Conservation (phyloP, 495 filamentous ascomycete genomes). For the Podospora pseudocomata region DNA sequence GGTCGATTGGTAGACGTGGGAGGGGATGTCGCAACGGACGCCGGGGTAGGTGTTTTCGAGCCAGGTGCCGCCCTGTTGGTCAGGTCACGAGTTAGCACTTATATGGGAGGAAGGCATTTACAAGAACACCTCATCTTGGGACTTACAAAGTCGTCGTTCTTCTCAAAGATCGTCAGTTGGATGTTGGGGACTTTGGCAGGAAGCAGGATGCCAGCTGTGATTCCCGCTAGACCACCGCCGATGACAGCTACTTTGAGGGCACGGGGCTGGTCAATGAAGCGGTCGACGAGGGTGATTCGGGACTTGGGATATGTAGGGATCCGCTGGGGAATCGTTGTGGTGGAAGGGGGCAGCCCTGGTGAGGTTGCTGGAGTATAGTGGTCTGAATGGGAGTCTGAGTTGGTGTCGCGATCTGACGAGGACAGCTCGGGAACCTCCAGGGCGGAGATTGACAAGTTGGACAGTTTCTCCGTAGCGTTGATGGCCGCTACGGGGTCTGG, state of each 20-base stretch:
- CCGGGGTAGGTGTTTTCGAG: constrained; percentile 69
- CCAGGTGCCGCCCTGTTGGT: constrained; percentile 60
- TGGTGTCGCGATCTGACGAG: not conserved
- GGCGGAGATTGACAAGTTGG: constrained; percentile 2
- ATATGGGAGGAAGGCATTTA: not conserved
- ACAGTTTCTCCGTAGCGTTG: not conserved
- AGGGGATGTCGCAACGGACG: constrained; percentile 65
- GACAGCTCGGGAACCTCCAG: not conserved
- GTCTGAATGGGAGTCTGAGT: not conserved
- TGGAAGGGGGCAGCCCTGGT: not conserved
- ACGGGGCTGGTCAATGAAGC: constrained; percentile 56
- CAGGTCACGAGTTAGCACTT: constrained; percentile 10
- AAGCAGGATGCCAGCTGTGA: constrained; percentile 58
- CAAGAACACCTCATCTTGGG: too few relatives aligned
- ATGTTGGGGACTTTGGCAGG: constrained; percentile 55
- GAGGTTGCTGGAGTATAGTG: constrained; percentile 1
- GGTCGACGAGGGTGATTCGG: constrained; percentile 38
- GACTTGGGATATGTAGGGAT: constrained; percentile 25
- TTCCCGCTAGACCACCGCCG: constrained; percentile 63
- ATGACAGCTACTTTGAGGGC: constrained; percentile 58
- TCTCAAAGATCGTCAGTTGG: constrained; percentile 64
- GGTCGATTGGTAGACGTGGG: constrained; percentile 65
- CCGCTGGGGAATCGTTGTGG: constrained; percentile 6
- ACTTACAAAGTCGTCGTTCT: constrained; percentile 59
- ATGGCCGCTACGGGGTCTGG: not conserved